A percentile compares a stretch with the other conserved stretches of the same genome.
phyloP scores from a whole-genome alignment of 2,329 filamentous ascomycete species.

The Pseudogymnoascus sp. region DNA sequence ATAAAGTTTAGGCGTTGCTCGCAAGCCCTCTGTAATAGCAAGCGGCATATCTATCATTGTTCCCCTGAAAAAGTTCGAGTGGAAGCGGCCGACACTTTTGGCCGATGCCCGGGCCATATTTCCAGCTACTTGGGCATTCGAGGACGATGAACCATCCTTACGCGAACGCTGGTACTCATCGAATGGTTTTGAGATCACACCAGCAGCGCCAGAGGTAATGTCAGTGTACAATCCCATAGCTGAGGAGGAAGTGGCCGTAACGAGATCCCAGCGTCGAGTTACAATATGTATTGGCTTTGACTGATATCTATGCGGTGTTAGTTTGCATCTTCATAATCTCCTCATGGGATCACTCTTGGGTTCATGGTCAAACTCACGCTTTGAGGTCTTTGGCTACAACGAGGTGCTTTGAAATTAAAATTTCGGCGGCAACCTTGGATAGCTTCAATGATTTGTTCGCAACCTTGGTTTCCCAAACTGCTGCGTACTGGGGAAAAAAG shows the following conservation, averaged over 20 bases:
- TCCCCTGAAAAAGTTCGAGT: constrained; percentile 29
- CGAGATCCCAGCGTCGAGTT: constrained; percentile 28
- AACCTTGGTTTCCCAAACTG: constrained; percentile 42
- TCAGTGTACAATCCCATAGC: constrained; percentile 11
- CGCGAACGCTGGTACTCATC: background rate
- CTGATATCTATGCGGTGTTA: constrained; percentile 37
- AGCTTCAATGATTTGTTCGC: constrained; percentile 36
- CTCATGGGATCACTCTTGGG: constrained; percentile 43
- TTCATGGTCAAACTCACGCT: constrained; percentile 29
- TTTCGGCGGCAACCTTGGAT: constrained; percentile 45
- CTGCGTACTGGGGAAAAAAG: constrained; percentile 38
- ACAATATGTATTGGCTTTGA: constrained; percentile 31
- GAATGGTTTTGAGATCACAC: constrained; percentile 14
- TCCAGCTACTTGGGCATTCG: constrained; percentile 15
- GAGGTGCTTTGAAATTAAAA: constrained; percentile 45
- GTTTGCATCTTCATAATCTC: constrained; percentile 20
- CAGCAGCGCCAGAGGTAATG: constrained; percentile 8
- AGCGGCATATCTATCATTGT: constrained; percentile 42
- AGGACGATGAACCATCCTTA: constrained; percentile 7
- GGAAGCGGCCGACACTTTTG: constrained; percentile 30
- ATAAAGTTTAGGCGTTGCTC: constrained; percentile 46
- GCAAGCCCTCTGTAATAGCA: constrained; percentile 45
- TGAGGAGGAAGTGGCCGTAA: constrained; percentile 24
- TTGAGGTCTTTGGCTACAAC: constrained; percentile 43
- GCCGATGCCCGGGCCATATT: background rate